These are phyloP conservation scores for Globisporangium acanthophoron DNA, from an alignment of 352 stramenopile species.

Conservation along the genomic window DNA sequence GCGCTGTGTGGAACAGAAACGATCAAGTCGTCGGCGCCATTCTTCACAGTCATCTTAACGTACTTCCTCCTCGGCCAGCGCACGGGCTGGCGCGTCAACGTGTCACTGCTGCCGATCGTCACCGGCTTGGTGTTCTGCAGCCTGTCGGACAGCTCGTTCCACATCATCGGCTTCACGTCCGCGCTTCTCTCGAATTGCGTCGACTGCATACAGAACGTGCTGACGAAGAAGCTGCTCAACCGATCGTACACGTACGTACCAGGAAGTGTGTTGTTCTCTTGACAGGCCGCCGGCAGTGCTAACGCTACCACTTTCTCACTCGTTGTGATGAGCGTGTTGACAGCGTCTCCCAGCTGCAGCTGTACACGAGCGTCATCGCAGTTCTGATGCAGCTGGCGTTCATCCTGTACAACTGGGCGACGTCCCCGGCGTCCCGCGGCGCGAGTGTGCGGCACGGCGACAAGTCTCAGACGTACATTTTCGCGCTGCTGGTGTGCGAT, in stretches of 20 bases:
- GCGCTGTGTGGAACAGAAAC: conserved; percentile 54
- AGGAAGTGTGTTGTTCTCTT: neutral
- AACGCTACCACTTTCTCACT: neutral
- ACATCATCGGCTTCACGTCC: conserved; percentile 84
- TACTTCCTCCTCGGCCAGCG: conserved; percentile 81
- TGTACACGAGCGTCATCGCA: conserved; percentile 88
- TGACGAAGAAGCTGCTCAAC: conserved; percentile 87
- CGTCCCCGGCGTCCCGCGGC: conserved; percentile 23
- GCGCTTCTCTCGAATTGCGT: conserved; percentile 88
- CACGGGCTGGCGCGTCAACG: conserved; percentile 78
- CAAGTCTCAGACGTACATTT: conserved; percentile 36
- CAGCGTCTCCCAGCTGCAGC: conserved; percentile 81
- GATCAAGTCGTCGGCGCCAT: conserved; percentile 89
- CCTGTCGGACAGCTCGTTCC: conserved; percentile 81
- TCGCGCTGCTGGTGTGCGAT: conserved; percentile 53
- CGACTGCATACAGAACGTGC: conserved; percentile 91
- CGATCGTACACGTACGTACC: conserved; percentile 63
- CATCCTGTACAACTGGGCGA: conserved; percentile 62
- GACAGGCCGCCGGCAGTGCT: too few species aligned
- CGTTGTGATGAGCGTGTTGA: neutral
- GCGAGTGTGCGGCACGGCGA: conserved; percentile 17
- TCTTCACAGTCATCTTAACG: conserved; percentile 88
- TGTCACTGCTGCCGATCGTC: conserved; percentile 86
- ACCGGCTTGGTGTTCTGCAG: conserved; percentile 83
- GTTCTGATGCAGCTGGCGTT: conserved; percentile 82